phyloP scores from a whole-genome alignment of 108 stramenopile genomes.

The Cyclotella kingstonii region DNA sequence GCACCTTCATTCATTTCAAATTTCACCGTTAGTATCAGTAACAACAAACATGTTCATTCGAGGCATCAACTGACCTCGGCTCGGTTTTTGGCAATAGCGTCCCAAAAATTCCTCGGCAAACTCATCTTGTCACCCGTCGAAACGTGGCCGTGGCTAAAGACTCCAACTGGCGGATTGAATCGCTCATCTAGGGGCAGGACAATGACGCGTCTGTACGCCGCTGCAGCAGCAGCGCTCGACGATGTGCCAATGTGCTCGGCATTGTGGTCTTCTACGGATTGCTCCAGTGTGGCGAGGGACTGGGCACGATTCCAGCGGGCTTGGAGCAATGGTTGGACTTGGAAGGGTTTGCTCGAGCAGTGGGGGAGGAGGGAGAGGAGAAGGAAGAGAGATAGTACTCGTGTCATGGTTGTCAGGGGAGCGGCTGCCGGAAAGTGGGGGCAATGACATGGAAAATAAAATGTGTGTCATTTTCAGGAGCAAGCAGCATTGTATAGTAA shows the following conservation, averaged over 20 bases:
- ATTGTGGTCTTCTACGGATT: constrained; percentile 85
- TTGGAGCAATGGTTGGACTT: too few relatives aligned
- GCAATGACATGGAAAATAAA: too few relatives aligned
- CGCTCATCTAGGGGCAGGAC: constrained; percentile 72
- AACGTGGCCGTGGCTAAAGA: constrained; percentile 79
- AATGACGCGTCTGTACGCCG: constrained; percentile 60
- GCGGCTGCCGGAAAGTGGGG: too few relatives aligned
- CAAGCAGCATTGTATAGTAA: too few relatives aligned
- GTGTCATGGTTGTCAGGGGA: too few relatives aligned
- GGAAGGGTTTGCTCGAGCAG: too few relatives aligned
- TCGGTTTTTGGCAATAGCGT: constrained; percentile 60
- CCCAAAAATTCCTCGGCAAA: constrained; percentile 69
- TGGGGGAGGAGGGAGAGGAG: too few relatives aligned
- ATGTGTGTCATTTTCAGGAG: too few relatives aligned
- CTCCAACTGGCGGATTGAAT: constrained; percentile 86
- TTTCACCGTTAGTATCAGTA: neutral
- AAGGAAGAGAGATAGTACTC: too few relatives aligned
- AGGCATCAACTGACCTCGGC: constrained; percentile 49
- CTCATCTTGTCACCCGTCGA: constrained; percentile 88
- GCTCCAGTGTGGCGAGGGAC: constrained; percentile 61
- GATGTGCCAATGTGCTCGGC: constrained; percentile 71
- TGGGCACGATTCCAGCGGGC: constrained; percentile 30
- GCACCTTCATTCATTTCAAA: constrained; percentile 41
- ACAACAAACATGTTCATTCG: neutral
- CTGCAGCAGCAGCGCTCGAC: constrained; percentile 24